Conservation (phyloP, 2,329 filamentous ascomycete species). For the Trematosphaeria pertusa region DNA sequence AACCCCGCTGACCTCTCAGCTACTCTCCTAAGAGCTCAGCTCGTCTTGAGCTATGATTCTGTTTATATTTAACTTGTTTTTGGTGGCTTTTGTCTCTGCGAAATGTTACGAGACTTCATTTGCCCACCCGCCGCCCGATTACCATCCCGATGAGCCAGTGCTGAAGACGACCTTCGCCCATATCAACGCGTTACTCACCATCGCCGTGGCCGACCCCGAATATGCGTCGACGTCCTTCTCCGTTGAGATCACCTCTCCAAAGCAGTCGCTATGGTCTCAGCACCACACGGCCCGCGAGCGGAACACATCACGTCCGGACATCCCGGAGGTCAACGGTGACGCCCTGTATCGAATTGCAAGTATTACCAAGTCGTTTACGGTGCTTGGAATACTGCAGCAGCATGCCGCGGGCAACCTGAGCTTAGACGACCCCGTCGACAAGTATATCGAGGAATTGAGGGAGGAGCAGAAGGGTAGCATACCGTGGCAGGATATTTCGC, state of each 20-base stretch:
- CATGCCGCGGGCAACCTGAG: slow-evolving; percentile 43
- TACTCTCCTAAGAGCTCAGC: too few relatives aligned
- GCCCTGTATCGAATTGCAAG: slow-evolving; percentile 52
- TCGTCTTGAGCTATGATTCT: too few relatives aligned
- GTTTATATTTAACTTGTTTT: too few relatives aligned
- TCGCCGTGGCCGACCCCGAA: slow-evolving; percentile 33
- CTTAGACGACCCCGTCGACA: slow-evolving; percentile 42
- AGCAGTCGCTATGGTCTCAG: slow-evolving; percentile 47
- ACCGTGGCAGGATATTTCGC: slow-evolving; percentile 52
- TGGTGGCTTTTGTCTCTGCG: slow-evolving; percentile 20
- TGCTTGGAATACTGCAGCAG: slow-evolving; percentile 40
- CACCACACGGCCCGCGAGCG: slow-evolving; percentile 48
- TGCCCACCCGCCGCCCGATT: slow-evolving; percentile 48
- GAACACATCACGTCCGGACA: slow-evolving; percentile 47
- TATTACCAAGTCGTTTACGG: slow-evolving; percentile 46
- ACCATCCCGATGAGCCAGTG: slow-evolving; percentile 33
- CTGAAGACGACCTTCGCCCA: slow-evolving; percentile 38
- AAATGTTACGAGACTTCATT: slow-evolving; percentile 47
- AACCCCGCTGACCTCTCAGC: too few relatives aligned
- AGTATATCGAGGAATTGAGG: slow-evolving; percentile 41
- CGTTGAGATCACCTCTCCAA: slow-evolving; percentile 48
- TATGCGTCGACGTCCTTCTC: slow-evolving; percentile 49
- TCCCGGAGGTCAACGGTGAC: slow-evolving; percentile 44
- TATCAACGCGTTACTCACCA: slow-evolving; percentile 34
- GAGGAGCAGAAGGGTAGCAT: slow-evolving; percentile 37